Evolutionary conservation across 805 yeast genomes (phyloP).

Genomic region (Starmerella stigmatis): DNA sequence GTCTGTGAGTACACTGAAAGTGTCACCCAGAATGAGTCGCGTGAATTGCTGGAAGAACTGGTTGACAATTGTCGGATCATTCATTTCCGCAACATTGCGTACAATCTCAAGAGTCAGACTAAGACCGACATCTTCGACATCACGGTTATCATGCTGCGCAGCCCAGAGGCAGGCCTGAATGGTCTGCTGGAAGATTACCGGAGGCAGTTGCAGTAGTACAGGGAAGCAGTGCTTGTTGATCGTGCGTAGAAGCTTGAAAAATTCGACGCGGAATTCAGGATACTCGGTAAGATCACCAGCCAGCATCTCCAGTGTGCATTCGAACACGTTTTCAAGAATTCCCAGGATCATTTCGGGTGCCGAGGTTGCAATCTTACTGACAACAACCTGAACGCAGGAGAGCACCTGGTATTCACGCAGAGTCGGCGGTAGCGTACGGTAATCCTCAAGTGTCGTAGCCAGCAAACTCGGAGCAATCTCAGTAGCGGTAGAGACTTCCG

Average conservation of each 20-base stretch:
- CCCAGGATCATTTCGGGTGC: slow-evolving; percentile 63
- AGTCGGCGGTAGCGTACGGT: slow-evolving; percentile 78
- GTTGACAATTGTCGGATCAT: slow-evolving; percentile 55
- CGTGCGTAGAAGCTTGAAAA: slow-evolving; percentile 78
- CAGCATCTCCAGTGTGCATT: slow-evolving; percentile 90
- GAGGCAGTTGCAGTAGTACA: slow-evolving; percentile 79
- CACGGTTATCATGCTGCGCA: slow-evolving; percentile 92
- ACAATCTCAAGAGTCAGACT: slow-evolving; percentile 72
- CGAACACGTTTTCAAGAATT: slow-evolving; percentile 83
- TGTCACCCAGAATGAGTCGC: slow-evolving; percentile 80
- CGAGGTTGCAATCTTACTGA: slow-evolving; percentile 72
- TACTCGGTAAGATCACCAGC: slow-evolving; percentile 90
- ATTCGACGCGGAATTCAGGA: slow-evolving; percentile 96
- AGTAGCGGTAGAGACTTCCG: slow-evolving; percentile 72
- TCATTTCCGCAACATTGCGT: slow-evolving; percentile 66
- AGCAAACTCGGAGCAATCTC: slow-evolving; percentile 76
- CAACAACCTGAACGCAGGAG: slow-evolving; percentile 86
- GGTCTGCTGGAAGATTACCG: slow-evolving; percentile 81
- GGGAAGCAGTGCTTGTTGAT: slow-evolving; percentile 77
- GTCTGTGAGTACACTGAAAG: slow-evolving; percentile 87
- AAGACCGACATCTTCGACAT: slow-evolving; percentile 87
- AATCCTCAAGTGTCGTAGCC: slow-evolving; percentile 79
- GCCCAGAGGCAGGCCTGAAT: slow-evolving; percentile 97
- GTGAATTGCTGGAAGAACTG: slow-evolving; percentile 83
- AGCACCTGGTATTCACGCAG: slow-evolving; percentile 97